These are phyloP conservation scores for Neonectria punicea DNA, from an alignment of 2,329 filamentous ascomycete species.

Conservation along the genomic window DNA sequence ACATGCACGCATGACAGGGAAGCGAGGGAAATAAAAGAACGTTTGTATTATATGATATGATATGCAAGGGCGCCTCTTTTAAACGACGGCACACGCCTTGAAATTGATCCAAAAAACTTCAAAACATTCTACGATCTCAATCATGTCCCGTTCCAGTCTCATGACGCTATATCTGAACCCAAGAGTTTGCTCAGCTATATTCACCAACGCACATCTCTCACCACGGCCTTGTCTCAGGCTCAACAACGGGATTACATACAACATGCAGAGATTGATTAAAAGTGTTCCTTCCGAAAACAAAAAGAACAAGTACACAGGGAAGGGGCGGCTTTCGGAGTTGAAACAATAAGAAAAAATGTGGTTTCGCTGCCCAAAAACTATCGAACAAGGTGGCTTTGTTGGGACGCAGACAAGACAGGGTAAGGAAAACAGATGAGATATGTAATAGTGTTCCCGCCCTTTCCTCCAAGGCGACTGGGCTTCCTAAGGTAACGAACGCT, in stretches of 20 bases:
- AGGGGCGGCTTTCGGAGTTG: slow-evolving; percentile 15
- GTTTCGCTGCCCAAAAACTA: slow-evolving; percentile 38
- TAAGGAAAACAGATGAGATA: slow-evolving; percentile 33
- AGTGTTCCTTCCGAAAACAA: slow-evolving; percentile 1
- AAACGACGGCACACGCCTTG: slow-evolving; percentile 16
- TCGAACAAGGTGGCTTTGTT: slow-evolving; percentile 37
- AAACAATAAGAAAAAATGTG: slow-evolving; percentile 21
- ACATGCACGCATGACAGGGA: too few species aligned
- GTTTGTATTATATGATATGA: slow-evolving; percentile 16
- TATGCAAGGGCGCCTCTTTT: slow-evolving; percentile 14
- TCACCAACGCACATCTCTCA: slow-evolving; percentile 13
- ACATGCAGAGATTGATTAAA: slow-evolving; percentile 13
- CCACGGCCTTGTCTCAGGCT: slow-evolving; percentile 4
- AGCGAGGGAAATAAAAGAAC: too few species aligned
- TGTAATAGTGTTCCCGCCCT: slow-evolving; percentile 30
- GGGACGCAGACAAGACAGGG: slow-evolving; percentile 28
- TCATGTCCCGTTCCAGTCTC: background rate
- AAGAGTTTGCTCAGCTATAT: slow-evolving; percentile 4
- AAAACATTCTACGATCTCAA: slow-evolving; percentile 5
- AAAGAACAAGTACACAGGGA: slow-evolving; percentile 31
- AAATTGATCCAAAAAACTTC: background rate
- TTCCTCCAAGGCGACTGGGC: slow-evolving; percentile 11
- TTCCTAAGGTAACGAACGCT: slow-evolving; percentile 13
- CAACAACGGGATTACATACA: slow-evolving; percentile 23
- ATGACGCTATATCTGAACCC: background rate